Conservation (phyloP, 1,139 yeast species). For the Protomyces lactucae-debilis region DNA sequence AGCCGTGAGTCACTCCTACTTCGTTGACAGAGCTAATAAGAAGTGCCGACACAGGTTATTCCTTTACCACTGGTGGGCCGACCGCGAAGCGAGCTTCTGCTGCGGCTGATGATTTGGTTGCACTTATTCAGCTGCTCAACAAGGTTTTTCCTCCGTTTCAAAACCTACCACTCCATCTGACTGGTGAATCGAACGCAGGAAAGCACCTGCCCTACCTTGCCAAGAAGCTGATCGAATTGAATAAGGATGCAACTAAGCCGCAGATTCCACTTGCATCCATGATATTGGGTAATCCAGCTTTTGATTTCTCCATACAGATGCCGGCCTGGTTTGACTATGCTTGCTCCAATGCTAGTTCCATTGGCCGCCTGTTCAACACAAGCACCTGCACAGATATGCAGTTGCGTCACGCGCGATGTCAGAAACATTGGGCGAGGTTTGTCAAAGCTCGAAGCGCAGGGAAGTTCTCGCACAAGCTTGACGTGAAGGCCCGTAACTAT, state of each 20-base stretch:
- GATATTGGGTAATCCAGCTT: slow-evolving; percentile 90
- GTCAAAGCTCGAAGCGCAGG: slow-evolving; percentile 71
- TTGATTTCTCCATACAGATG: slow-evolving; percentile 85
- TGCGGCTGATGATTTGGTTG: slow-evolving; percentile 36
- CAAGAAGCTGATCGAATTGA: slow-evolving; percentile 55
- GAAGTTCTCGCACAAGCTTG: slow-evolving; percentile 59
- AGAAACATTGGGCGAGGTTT: slow-evolving; percentile 72
- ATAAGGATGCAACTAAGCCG: slow-evolving; percentile 39
- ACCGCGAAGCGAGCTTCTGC: slow-evolving; percentile 47
- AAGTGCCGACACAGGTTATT: background rate
- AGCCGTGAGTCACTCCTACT: slow-evolving; percentile 79
- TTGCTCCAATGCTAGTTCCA: slow-evolving; percentile 44
- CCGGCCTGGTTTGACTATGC: slow-evolving; percentile 94
- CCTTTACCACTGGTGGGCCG: background rate
- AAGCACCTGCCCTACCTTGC: slow-evolving; percentile 91
- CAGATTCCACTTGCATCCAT: slow-evolving; percentile 75
- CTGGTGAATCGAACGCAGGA: slow-evolving; percentile 97
- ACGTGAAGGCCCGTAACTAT: no score
- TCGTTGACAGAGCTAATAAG: slow-evolving; percentile 43
- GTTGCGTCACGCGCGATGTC: slow-evolving; percentile 70
- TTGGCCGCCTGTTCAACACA: slow-evolving; percentile 70
- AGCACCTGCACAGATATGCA: slow-evolving; percentile 77
- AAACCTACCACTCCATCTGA: slow-evolving; percentile 49
- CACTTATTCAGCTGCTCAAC: slow-evolving; percentile 62
- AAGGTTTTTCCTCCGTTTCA: slow-evolving; percentile 58